Evolutionary conservation across 2,329 filamentous ascomycete species (phyloP).

Genomic region (Beauveria brongniartii): DNA sequence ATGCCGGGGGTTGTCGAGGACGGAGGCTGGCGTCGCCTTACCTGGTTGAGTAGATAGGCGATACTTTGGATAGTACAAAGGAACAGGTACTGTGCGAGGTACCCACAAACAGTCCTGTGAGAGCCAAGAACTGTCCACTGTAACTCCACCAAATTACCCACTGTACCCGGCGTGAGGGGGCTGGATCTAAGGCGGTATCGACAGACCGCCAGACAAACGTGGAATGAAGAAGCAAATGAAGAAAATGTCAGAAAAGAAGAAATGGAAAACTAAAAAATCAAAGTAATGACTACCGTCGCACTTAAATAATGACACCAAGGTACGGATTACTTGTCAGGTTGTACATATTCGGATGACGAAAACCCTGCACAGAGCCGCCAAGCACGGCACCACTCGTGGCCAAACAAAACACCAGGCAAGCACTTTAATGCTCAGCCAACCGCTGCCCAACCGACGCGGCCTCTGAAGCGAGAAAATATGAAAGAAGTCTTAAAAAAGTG

Average conservation of each 20-base stretch:
- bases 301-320: not conserved
- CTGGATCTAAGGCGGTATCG: not conserved
- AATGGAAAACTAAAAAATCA: not conserved
- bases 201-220: constrained; percentile 1
- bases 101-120: not conserved
- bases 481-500: no score
- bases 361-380: not conserved
- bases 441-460: not conserved
- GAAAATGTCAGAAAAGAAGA: not conserved
- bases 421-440: not conserved
- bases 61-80: no score
- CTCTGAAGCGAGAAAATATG: no score
- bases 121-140: not conserved
- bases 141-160: not conserved
- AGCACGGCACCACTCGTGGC: constrained; percentile 16
- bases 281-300: not conserved
- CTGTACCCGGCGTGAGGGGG: not conserved
- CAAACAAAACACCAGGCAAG: not conserved
- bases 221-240: not conserved
- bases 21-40: not conserved
- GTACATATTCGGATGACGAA: not conserved
- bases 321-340: not conserved
- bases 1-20: not conserved
- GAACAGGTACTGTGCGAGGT: no score
- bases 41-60: not conserved